A percentile compares a stretch with the other conserved stretches of the same genome.
phyloP scores from a whole-genome alignment of 2,329 filamentous ascomycete species.

The Aspergillus proliferans region DNA sequence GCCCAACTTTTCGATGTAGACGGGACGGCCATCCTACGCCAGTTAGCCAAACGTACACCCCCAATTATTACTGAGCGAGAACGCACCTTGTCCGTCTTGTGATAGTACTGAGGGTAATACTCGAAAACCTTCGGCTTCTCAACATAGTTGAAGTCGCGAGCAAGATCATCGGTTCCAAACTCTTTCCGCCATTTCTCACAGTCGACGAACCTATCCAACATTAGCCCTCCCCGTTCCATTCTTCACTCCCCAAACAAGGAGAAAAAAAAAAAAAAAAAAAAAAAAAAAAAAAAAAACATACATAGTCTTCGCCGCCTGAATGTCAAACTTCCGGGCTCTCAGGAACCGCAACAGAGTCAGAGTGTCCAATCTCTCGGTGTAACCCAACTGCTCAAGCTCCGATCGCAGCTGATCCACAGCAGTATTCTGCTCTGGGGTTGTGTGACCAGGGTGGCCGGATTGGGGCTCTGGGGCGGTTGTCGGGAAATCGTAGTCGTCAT shows the following conservation, averaged over 20 bases:
- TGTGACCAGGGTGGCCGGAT: slow-evolving; percentile 79
- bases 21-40: slow-evolving; percentile 78
- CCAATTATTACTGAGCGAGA: not conserved
- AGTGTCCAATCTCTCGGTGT: slow-evolving; percentile 80
- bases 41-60: slow-evolving; percentile 2
- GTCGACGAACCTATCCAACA: slow-evolving; percentile 68
- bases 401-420: slow-evolving; percentile 78
- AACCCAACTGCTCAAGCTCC: slow-evolving; percentile 77
- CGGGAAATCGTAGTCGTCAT: slow-evolving; percentile 94
- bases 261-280: too few relatives aligned
- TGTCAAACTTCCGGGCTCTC: slow-evolving; percentile 91
- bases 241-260: too few relatives aligned
- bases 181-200: slow-evolving; percentile 87
- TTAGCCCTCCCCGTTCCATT: not conserved
- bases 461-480: slow-evolving; percentile 64
- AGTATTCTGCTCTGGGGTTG: slow-evolving; percentile 80
- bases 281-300: slow-evolving; percentile 41
- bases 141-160: slow-evolving; percentile 75
- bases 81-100: slow-evolving; percentile 61
- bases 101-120: slow-evolving; percentile 98
- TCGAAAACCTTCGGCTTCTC: slow-evolving; percentile 79
- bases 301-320: slow-evolving; percentile 79
- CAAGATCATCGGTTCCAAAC: slow-evolving; percentile 74
- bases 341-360: slow-evolving; percentile 89
- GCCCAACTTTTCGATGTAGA: slow-evolving; percentile 95